Evolutionary conservation across 768 basidiomycete species (phyloP), one percentile per base, ranked within the genome.

Genomic region (Russula lepida): DNA sequence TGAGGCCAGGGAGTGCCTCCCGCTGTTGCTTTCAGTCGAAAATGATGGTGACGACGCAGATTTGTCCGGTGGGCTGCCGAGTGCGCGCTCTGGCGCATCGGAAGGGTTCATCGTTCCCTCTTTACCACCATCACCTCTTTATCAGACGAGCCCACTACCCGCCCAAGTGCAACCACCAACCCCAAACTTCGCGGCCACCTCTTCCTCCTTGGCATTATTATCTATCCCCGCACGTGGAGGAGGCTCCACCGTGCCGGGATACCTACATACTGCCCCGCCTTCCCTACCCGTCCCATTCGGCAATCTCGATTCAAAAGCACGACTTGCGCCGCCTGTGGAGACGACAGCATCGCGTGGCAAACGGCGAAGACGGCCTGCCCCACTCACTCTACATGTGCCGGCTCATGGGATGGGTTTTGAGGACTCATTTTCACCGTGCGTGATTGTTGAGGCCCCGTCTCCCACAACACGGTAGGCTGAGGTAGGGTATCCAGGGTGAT

Each of bases 1-100:
- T 12, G 88, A 89, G 70, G 81, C 84, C 67, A 76, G 79, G 77
- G 88, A 89, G 68, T 87, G 83, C 64, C 75, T 77, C 15, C 84
- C 81, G 59, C 77, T 89, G 9, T 76, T 89, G 5, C 61, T 32
- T 74, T 70, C 48, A 74, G 71, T 47, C 76, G 74, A 33, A 39
- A 28, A 15, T 51, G 28, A 37, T 4, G 13, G 2, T 4, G 49
- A 51, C 9, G 58, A 44, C 2, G 4, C 17, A 4, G 32, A 44
- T 46, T 21, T 8, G 6, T 6, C 6, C 4, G 9, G 19, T n/a
- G 56, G 28, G 49, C 28, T 51, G 28, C 37, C 17, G 4, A 44
- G 39, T 13, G 19, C 57, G 50, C 58, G 6, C 48, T 58, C 48
- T 50, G 48, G 27, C n/a, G 25, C n/a, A n/a, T 50, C 33, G 25